These are phyloP conservation scores for Spathaspora jeffriesii DNA, from an alignment of 1,139 yeast species.

Conservation along the genomic window DNA sequence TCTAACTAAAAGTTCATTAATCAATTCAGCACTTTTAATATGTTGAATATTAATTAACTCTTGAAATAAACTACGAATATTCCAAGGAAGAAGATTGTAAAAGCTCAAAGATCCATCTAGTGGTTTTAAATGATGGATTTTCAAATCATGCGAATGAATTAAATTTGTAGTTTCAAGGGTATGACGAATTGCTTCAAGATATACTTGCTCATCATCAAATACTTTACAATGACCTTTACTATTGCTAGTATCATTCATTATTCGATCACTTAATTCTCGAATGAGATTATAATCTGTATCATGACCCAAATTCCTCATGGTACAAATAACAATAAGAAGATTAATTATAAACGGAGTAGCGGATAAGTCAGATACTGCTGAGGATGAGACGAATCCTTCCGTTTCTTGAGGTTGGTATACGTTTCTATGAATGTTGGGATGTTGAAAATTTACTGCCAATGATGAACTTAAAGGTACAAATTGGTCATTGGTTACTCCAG, in stretches of 20 bases:
- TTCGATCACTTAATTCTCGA: constrained; percentile 29
- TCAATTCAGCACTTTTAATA: constrained; percentile 28
- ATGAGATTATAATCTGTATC: constrained; percentile 30
- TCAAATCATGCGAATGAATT: constrained; percentile 14
- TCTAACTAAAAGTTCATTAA: constrained; percentile 29
- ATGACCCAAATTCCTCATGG: constrained; percentile 40
- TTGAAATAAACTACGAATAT: constrained; percentile 35
- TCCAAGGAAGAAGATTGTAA: constrained; percentile 37
- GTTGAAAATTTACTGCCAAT: constrained; percentile 42
- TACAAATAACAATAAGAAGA: constrained; percentile 33
- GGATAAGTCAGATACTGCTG: neutral
- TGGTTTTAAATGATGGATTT: constrained; percentile 6
- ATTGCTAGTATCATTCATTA: constrained; percentile 23
- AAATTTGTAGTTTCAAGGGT: constrained; percentile 39
- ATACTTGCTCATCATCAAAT: constrained; percentile 24
- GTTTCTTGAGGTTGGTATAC: constrained; percentile 15
- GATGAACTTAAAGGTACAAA: constrained; percentile 47
- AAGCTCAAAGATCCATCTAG: constrained; percentile 4
- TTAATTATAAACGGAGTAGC: constrained; percentile 17
- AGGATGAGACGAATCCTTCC: neutral
- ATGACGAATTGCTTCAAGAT: constrained; percentile 30
- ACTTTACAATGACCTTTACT: constrained; percentile 32
- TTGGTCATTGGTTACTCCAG: constrained; percentile 49
- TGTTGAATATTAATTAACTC: constrained; percentile 39
- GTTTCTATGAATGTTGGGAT: constrained; percentile 55